Percentiles rank a stretch among this genome's conserved stretches.
Evolutionary conservation across 2,329 filamentous ascomycete genomes (phyloP).

Genomic region (Aquanectria penicillioides): DNA sequence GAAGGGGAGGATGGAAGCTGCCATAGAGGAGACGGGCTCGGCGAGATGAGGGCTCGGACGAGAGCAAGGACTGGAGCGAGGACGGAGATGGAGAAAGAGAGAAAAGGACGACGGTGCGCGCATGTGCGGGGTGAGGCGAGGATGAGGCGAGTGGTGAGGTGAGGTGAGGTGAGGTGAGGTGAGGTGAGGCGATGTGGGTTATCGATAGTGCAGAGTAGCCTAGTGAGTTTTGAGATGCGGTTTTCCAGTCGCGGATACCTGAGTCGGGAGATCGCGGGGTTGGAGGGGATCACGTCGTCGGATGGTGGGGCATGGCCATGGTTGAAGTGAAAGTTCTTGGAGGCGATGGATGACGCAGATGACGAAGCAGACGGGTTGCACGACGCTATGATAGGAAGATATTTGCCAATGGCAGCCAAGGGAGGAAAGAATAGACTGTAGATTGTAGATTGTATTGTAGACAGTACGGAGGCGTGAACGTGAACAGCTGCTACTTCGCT

Average conservation of each 20-base stretch:
- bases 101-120: neutral
- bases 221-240: neutral
- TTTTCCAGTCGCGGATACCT: neutral
- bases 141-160: neutral
- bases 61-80: no score
- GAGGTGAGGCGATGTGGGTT: neutral
- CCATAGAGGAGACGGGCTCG: slow-evolving; percentile 30
- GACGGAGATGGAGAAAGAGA: neutral
- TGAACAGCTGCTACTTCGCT: no score
- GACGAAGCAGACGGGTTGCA: neutral
- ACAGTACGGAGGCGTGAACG: no score
- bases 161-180: neutral
- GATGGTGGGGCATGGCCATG: slow-evolving; percentile 18
- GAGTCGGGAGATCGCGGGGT: slow-evolving; percentile 7
- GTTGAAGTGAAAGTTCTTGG: neutral
- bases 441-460: no score
- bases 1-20: slow-evolving; percentile 46
- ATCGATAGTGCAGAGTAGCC: neutral
- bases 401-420: no score
- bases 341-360: neutral
- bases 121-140: neutral
- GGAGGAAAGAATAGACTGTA: no score
- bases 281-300: slow-evolving; percentile 11
- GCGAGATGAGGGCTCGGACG: neutral
- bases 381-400: neutral